Evolutionary conservation across 2,329 filamentous ascomycete genomes (phyloP).

Genomic region (Fusarium humuli): DNA sequence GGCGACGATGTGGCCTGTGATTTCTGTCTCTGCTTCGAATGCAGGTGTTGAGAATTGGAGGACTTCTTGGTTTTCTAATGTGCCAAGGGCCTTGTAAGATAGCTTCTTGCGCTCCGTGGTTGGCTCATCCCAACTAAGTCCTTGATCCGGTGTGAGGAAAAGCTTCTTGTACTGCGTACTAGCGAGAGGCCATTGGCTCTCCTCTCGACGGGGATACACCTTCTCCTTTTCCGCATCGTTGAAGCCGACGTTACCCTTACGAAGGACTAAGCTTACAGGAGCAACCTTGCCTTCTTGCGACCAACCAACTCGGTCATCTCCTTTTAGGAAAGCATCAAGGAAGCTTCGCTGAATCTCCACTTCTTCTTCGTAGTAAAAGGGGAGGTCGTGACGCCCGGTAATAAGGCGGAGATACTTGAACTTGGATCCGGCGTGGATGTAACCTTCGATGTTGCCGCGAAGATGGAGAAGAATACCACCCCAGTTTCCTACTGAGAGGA

Average conservation of each 20-base stretch:
- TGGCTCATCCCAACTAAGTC: slow-evolving; percentile 47
- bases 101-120: slow-evolving; percentile 53
- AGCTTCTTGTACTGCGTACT: slow-evolving; percentile 72
- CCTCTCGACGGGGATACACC: slow-evolving; percentile 64
- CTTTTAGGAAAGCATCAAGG: slow-evolving; percentile 77
- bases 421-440: slow-evolving; percentile 70
- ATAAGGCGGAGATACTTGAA: slow-evolving; percentile 78
- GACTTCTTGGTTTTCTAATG: slow-evolving; percentile 62
- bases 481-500: slow-evolving; percentile 77
- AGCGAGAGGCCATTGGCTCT: slow-evolving; percentile 75
- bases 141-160: slow-evolving; percentile 63
- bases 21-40: slow-evolving; percentile 73
- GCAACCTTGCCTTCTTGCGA: slow-evolving; percentile 66
- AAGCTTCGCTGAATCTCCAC: slow-evolving; percentile 76
- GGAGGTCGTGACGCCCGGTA: slow-evolving; percentile 76
- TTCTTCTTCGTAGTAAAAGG: slow-evolving; percentile 77
- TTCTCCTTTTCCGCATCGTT: slow-evolving; percentile 72
- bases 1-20: slow-evolving; percentile 75
- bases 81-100: slow-evolving; percentile 70
- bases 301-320: slow-evolving; percentile 72
- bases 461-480: slow-evolving; percentile 77
- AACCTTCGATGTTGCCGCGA: slow-evolving; percentile 76
- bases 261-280: slow-evolving; percentile 69
- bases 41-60: slow-evolving; percentile 68
- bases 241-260: slow-evolving; percentile 75